Evolutionary conservation across 441 rosid genomes (phyloP), one percentile per base, ranked within the genome.

Genomic region (Theobroma grandiflorum): DNA sequence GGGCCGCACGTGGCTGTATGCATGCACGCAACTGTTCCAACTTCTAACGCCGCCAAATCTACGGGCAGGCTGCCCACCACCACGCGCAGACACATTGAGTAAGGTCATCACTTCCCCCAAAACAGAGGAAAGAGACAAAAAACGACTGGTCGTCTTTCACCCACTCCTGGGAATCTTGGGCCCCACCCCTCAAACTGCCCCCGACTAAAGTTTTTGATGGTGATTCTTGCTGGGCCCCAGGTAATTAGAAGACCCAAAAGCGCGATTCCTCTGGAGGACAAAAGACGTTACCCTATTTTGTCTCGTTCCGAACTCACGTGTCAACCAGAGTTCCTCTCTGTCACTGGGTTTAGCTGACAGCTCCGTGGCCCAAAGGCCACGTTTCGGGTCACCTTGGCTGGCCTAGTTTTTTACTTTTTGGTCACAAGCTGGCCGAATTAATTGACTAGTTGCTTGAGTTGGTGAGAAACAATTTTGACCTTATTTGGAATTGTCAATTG

Each of bases 261-360:
- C 12, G 49, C 70, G 47, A 15, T 68, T 68, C 74, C 35, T 43
- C 3, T 68, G 3, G 7, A 70, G 49, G 58, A 49, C 58, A 70
- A 49, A 70, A 70, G 74, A 35, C 40, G 74, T 70, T 70, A 49
- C 74, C 58, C 31, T 47, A 31, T 70, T 70, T 70, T 49, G 42
- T 67, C 72, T 26, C 10, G 6, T 42, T 20, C 47, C 2, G 4
- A 33, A 31, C 10, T 6, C 74, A 70, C 42, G 58, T 70, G 74
- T 70, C 14, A 6, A 70, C 15, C 74, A 31, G 14, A 20, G 40
- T 70, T 42, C 58, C 20, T 14, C 40, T 47, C 58, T 70, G 58
- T 70, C 74, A 70, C 6, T 8, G 74, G n/a, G 42, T 31, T 2
- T 70, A 26, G 22, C 74, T 47, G 42, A 70, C 74, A 70, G 58